Evolutionary conservation across 176 grass and related monocot species (phyloP).

Genomic region (Tillandsia leiboldiana): DNA sequence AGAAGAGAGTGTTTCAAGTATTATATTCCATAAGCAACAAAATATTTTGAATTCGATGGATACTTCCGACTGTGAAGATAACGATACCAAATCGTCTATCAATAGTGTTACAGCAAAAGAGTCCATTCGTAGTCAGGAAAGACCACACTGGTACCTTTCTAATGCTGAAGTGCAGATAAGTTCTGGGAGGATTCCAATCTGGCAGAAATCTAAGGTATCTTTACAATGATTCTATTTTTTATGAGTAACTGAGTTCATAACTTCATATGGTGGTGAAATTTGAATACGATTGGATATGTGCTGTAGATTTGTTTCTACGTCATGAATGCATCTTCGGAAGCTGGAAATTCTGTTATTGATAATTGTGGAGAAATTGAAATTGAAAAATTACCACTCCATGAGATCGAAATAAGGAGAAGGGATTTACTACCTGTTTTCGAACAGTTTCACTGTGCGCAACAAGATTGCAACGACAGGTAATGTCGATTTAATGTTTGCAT

Average conservation of each 20-base stretch:
- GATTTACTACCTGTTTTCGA: conserved; percentile 92
- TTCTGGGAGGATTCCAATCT: conserved; percentile 76
- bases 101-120: conserved; percentile 50
- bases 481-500: conserved; percentile 10
- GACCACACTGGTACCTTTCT: conserved; percentile 77
- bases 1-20: conserved; percentile 56
- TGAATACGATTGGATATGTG: conserved; percentile 19
- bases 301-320: conserved; percentile 87
- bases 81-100: conserved; percentile 33
- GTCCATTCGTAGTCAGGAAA: conserved; percentile 40
- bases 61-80: conserved; percentile 58
- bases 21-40: conserved; percentile 44
- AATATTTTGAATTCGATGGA: conserved; percentile 39
- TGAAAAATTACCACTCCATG: conserved; percentile 57
- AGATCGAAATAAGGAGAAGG: conserved; percentile 80
- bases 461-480: conserved; percentile 65
- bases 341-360: conserved; percentile 22
- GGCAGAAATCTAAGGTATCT: conserved; percentile 96
- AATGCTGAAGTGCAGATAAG: conserved; percentile 94
- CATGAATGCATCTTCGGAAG: conserved; percentile 39
- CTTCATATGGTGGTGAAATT: neutral
- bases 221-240: conserved; percentile 14
- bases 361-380: conserved; percentile 81
- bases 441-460: conserved; percentile 60
- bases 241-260: neutral